phyloP scores from a whole-genome alignment of 1,139 yeast species.

The Diutina siamensis region DNA sequence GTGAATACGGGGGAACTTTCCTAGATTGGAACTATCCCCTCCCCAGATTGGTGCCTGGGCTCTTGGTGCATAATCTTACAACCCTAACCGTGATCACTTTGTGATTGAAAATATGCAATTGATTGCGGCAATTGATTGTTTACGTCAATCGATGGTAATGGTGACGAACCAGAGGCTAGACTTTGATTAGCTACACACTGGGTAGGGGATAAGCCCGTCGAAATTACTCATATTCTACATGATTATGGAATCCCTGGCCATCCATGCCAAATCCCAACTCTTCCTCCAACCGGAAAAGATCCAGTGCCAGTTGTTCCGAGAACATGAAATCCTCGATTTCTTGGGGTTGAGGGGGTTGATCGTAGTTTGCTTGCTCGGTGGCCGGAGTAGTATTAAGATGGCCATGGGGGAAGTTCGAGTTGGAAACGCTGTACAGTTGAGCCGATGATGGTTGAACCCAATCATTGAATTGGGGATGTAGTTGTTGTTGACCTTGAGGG shows the following conservation, averaged over 20 bases:
- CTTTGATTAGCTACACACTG: too few relatives aligned
- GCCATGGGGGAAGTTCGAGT: constrained; percentile 9
- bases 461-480: neutral
- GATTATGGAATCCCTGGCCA: constrained; percentile 16
- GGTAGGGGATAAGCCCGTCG: too few relatives aligned
- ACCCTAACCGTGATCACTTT: too few relatives aligned
- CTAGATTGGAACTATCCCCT: too few relatives aligned
- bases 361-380: constrained; percentile 18
- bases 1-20: too few relatives aligned
- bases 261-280: constrained; percentile 38
- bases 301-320: constrained; percentile 14
- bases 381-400: constrained; percentile 16
- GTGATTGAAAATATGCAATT: too few relatives aligned
- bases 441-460: constrained; percentile 8
- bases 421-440: constrained; percentile 10
- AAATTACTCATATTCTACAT: neutral
- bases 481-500: constrained; percentile 10
- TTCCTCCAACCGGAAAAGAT: constrained; percentile 31
- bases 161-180: too few relatives aligned
- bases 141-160: too few relatives aligned
- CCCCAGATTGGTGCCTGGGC: too few relatives aligned
- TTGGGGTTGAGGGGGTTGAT: constrained; percentile 35
- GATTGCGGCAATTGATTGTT: too few relatives aligned
- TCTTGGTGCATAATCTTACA: too few relatives aligned
- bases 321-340: constrained; percentile 32